These are phyloP conservation scores for Aspergillus ustus DNA, from an alignment of 2,329 filamentous ascomycete genomes.

Conservation along the genomic window DNA sequence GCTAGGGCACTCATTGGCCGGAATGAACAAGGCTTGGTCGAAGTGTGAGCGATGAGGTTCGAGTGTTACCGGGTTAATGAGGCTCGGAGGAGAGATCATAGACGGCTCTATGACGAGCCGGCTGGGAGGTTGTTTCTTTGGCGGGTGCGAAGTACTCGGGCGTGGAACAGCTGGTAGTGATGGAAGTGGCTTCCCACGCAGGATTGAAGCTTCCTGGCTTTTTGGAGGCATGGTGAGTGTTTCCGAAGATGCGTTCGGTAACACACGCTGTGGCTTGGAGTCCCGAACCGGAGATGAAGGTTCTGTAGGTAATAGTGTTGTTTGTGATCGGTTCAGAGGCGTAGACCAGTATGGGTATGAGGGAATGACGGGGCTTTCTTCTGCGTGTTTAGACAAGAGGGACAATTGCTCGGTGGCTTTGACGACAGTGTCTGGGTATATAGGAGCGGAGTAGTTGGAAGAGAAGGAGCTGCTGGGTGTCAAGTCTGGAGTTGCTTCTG, in stretches of 20 bases:
- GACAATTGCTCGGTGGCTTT: conserved; percentile 35
- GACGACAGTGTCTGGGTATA: conserved; percentile 34
- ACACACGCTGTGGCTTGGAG: conserved; percentile 22
- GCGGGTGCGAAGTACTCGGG: conserved; percentile 22
- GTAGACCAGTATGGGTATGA: conserved; percentile 32
- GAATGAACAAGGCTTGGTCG: conserved; percentile 46
- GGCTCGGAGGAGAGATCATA: conserved; percentile 44
- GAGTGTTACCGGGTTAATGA: conserved; percentile 45
- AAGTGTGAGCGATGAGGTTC: conserved; percentile 46
- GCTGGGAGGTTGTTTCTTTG: conserved; percentile 30
- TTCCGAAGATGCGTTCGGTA: conserved; percentile 32
- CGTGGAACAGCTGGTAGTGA: conserved; percentile 36
- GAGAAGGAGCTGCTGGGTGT: conserved; percentile 48
- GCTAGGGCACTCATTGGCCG: conserved; percentile 42
- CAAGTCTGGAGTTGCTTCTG: conserved; percentile 41
- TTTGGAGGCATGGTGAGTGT: conserved; percentile 38
- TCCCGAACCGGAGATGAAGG: conserved; percentile 31
- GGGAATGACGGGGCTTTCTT: conserved; percentile 23
- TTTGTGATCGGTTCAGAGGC: conserved; percentile 23
- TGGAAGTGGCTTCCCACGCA: conserved; percentile 38
- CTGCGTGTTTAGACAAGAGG: conserved; percentile 28
- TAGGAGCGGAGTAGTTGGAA: conserved; percentile 38
- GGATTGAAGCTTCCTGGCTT: conserved; percentile 31
- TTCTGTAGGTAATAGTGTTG: conserved; percentile 29
- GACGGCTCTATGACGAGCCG: conserved; percentile 41